Base-by-base conservation (phyloP, 129 eudicot genomes). In the Pulicaria dysenterica region DNA sequence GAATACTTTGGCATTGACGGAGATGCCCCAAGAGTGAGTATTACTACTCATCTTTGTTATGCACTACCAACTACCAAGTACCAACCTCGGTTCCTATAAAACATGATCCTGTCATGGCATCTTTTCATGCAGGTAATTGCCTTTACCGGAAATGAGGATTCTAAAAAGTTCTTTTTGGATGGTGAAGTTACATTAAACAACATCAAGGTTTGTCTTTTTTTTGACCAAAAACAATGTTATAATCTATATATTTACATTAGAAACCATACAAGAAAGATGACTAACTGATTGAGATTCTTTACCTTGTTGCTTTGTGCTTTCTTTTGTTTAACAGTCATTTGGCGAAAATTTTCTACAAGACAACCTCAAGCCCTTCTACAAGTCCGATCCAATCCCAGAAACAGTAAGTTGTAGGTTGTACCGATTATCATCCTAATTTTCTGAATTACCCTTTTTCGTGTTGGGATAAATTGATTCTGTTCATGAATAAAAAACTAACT, bases 371-470 rank as follows among this genome's bases (percentile, higher is more conserved):
- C 96, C 97, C 51, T 95, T 90, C 76, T 88, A 81, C 42, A 91
- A 88, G 74, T 95, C 99, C 0, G 96, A 88, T 75, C 97, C 97
- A 17, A 70, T 95, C 73, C 97, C 99, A 7, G 89, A 86, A 80
- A 83, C 73, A 0, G 99, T 88, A 73, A 83, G 95, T 77, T 73
- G 64, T 55, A 55, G 34, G 34, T 12, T 55, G 41, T 31, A 55
- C 34, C 11, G 44, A 8, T 64, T 36, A 50, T 68, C 14, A 68
- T 14, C 4, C 31, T 40, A 4, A 49, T 40, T 68, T 3, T 50
- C 73, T 69, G 48, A 69, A 36, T 13, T 45, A 38, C 31, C 31
- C 4, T 69, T 15, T 8, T 37, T 38, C 15, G 8, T 69, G 50
- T 50, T 49, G n/a, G 8, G 50, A 68, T 69, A 39, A 5, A 16